phyloP scores from a whole-genome alignment of 2,329 filamentous ascomycete species.

The Neocucurbitaria cava region DNA sequence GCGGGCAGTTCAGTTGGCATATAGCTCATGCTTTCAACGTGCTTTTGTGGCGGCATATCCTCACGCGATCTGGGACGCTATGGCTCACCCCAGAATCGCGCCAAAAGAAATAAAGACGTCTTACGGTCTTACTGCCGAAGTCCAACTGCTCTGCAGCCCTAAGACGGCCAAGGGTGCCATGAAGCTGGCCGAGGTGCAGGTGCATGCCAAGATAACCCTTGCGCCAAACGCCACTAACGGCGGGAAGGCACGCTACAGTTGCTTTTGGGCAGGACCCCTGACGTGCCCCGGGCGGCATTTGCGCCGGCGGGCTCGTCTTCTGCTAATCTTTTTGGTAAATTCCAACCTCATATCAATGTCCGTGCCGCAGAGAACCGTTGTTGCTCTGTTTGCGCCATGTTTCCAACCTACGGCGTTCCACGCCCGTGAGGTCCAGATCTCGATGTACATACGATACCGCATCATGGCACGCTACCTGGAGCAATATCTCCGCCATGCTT shows the following conservation, averaged over 20 bases:
- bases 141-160: background rate
- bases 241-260: slow-evolving; percentile 3
- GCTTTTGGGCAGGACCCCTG: slow-evolving; percentile 3
- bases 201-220: slow-evolving; percentile 3
- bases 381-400: background rate
- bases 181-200: slow-evolving; percentile 9
- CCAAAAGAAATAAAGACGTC: slow-evolving; percentile 20
- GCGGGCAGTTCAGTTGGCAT: slow-evolving; percentile 7
- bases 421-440: background rate
- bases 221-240: slow-evolving; percentile 14
- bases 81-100: slow-evolving; percentile 8
- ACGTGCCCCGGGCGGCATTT: background rate
- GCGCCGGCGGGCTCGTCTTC: slow-evolving; percentile 4
- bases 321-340: slow-evolving; percentile 7
- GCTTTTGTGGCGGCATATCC: slow-evolving; percentile 21
- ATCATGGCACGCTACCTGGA: background rate
- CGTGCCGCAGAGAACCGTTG: background rate
- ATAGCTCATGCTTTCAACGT: slow-evolving; percentile 10
- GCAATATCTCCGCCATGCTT: slow-evolving; percentile 4
- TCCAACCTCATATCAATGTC: background rate
- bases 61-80: slow-evolving; percentile 4
- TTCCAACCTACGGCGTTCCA: background rate
- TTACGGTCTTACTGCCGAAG: background rate
- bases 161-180: background rate
- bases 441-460: too few relatives aligned